A percentile compares a stretch with the other conserved stretches of the same genome.
These are phyloP conservation scores for Talaromyces proteolyticus DNA, from an alignment of 495 filamentous ascomycete species.

Conservation along the genomic window DNA sequence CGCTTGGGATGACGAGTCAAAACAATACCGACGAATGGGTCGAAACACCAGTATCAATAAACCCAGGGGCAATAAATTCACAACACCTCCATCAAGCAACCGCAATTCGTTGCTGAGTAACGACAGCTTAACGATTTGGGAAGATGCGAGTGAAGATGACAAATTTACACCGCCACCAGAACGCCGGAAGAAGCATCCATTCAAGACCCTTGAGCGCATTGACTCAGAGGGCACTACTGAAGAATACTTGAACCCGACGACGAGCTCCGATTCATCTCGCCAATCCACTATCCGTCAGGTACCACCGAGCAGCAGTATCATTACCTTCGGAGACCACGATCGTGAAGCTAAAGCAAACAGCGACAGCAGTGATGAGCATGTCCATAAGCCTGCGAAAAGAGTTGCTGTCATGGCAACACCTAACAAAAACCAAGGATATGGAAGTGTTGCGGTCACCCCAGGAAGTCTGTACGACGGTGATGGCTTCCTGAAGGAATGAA, in stretches of 20 bases:
- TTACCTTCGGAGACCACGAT: not conserved
- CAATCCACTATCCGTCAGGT: constrained; percentile 3
- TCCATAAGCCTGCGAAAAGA: not conserved
- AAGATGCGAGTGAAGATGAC: constrained; percentile 17
- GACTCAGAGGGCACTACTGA: constrained; percentile 5
- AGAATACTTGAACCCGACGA: not conserved
- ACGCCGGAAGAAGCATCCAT: constrained; percentile 4
- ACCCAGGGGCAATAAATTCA: not conserved
- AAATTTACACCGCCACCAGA: not conserved
- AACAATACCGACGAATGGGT: constrained; percentile 6
- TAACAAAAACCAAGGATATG: not conserved
- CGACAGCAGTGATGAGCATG: not conserved
- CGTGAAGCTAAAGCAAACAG: not conserved
- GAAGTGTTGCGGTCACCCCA: constrained; percentile 25
- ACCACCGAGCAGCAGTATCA: constrained; percentile 7
- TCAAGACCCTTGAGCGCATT: constrained; percentile 4
- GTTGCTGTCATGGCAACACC: not conserved
- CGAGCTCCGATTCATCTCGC: not conserved
- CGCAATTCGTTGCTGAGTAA: constrained; percentile 3
- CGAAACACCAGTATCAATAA: not conserved
- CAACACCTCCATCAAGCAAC: not conserved
- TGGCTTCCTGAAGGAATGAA: constrained; percentile 40
- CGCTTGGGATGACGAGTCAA: constrained; percentile 6
- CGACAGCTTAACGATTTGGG: constrained; percentile 34
- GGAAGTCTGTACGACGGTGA: constrained; percentile 44